These are phyloP conservation scores for Apiotrichum gamsii DNA, from an alignment of 1,284 basidiomycete species.

Conservation along the genomic window DNA sequence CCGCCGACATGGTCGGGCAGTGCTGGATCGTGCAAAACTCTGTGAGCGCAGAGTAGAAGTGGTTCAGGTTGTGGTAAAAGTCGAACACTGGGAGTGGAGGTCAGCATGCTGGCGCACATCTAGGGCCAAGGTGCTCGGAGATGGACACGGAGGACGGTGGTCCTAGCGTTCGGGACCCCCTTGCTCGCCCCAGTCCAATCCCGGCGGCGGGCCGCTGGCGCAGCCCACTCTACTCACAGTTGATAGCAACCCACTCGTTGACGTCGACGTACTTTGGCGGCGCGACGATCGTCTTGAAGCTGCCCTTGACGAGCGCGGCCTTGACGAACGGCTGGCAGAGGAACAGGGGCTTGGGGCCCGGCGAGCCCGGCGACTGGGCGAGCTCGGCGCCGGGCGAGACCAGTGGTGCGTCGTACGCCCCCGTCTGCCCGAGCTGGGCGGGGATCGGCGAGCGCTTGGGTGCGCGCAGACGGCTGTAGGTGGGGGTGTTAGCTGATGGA, in stretches of 20 bases:
- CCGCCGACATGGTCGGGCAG: slow-evolving; percentile 92
- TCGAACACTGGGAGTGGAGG: slow-evolving; percentile 73
- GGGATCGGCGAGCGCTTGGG: slow-evolving; percentile 39
- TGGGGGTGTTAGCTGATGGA: neutral
- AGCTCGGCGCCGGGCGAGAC: slow-evolving; percentile 37
- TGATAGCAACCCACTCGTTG: slow-evolving; percentile 98
- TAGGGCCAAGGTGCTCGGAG: too few relatives aligned
- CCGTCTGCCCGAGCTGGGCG: slow-evolving; percentile 20
- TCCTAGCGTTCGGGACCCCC: too few relatives aligned
- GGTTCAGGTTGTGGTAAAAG: slow-evolving; percentile 93
- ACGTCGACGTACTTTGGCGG: slow-evolving; percentile 95
- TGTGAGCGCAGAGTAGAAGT: slow-evolving; percentile 91
- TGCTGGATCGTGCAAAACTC: slow-evolving; percentile 88
- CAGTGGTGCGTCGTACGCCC: slow-evolving; percentile 34
- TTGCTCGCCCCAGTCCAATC: too few relatives aligned
- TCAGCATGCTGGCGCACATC: too few relatives aligned
- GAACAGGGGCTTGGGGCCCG: slow-evolving; percentile 59
- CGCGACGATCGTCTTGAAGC: slow-evolving; percentile 97
- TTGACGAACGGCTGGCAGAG: slow-evolving; percentile 95
- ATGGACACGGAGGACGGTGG: too few relatives aligned
- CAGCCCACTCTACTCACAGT: slow-evolving; percentile 57
- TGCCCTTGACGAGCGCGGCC: slow-evolving; percentile 93
- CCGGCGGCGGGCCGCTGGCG: too few relatives aligned
- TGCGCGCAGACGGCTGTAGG: slow-evolving; percentile 40
- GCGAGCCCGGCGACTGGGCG: slow-evolving; percentile 12